Evolutionary conservation across 176 grass and related monocot genomes (phyloP), one percentile per base, ranked within the genome.

Genomic region (Hordeum marinum): DNA sequence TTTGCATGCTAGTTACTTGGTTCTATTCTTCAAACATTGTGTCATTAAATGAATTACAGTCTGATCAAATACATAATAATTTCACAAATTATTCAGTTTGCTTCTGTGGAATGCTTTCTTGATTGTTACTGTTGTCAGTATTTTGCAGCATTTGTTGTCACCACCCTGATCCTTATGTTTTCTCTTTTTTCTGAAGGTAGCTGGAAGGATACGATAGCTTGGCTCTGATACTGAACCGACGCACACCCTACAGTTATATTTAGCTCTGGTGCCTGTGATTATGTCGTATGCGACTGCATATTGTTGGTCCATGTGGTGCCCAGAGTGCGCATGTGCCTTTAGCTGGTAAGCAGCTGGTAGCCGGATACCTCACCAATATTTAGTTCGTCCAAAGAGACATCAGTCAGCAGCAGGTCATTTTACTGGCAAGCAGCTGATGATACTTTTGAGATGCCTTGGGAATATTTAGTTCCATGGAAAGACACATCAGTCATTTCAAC

Each of bases 131-230:
- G 73, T 1, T 17, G 36, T 62, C 24, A 43, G 37, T 74, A 80
- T 66, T 45, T 80, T 29, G 3, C 54, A 88, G 13, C 63, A 67
- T 75, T 76, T 80, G 45, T 18, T 21, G 68, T 84, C 14, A 70
- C 12, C n/a, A 77, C 18, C 39, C 76, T 63, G 39, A 87, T 75
- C 18, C 43, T 83, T 83, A 54, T 81, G 14, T 83, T 37, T 50
- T 76, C 15, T 69, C 21, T 87, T 70, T 29, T 40, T 15, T 15
- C 84, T 84, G 13, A 52, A 91, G 89, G 89, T 91, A 91, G 85
- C 71, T 41, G 23, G 55, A 82, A 31, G 54, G 24, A 81, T 60
- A 58, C 36, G 67, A 55, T 66, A 80, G 80, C 88, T 45, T 79
- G 67, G 67, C 86, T 74, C 46, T 83, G 72, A 45, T 55, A 72